Conservation (phyloP, 306 rosid genomes). For the Pachyrhizus erosus region DNA sequence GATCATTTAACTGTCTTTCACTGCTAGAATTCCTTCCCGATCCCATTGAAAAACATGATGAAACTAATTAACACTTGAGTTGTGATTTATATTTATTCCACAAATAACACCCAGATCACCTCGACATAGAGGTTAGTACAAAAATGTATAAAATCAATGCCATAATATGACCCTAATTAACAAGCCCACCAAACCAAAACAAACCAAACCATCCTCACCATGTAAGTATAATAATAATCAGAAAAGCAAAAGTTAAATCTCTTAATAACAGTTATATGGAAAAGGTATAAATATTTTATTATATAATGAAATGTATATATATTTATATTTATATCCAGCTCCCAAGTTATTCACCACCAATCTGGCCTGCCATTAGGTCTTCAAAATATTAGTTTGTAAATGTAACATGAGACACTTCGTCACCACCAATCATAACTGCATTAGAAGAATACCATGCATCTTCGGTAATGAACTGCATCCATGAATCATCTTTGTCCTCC, state of each 20-base stretch:
- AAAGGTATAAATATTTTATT: slow-evolving; percentile 40
- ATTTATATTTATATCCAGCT: slow-evolving; percentile 38
- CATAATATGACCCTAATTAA: slow-evolving; percentile 51
- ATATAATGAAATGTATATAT: slow-evolving; percentile 30
- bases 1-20: slow-evolving; percentile 2
- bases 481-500: slow-evolving; percentile 93
- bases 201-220: slow-evolving; percentile 55
- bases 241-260: slow-evolving; percentile 41
- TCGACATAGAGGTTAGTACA: slow-evolving; percentile 54
- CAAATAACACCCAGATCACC: slow-evolving; percentile 59
- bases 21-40: slow-evolving; percentile 26
- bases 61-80: slow-evolving; percentile 39
- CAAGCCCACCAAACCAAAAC: slow-evolving; percentile 64
- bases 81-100: slow-evolving; percentile 48
- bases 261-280: slow-evolving; percentile 49
- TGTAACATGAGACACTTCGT: slow-evolving; percentile 70
- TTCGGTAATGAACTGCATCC: slow-evolving; percentile 97
- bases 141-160: slow-evolving; percentile 54
- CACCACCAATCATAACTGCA: slow-evolving; percentile 51
- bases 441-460: slow-evolving; percentile 91
- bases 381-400: slow-evolving; percentile 64
- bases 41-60: slow-evolving; percentile 9
- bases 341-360: slow-evolving; percentile 69
- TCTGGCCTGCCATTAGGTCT: slow-evolving; percentile 44
- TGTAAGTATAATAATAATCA: slow-evolving; percentile 47